Evolutionary conservation across 1,139 yeast species (phyloP).

Genomic region (Hansenula lynferdii): DNA sequence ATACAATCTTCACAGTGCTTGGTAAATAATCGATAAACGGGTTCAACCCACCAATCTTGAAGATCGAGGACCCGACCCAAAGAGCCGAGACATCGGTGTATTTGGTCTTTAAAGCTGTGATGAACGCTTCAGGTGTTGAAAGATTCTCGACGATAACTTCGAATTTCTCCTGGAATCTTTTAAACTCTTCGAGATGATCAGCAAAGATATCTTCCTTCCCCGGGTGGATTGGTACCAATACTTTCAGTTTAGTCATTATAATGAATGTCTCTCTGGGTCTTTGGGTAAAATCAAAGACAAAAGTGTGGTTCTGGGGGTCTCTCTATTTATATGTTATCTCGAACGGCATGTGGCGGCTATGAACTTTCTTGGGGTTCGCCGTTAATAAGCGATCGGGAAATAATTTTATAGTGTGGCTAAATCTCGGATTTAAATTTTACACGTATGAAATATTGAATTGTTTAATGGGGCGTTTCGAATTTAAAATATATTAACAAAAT

Average conservation of each 20-base stretch:
- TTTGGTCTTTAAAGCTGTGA: constrained; percentile 17
- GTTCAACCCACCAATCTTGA: constrained; percentile 46
- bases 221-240: constrained; percentile 11
- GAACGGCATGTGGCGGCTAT: no score
- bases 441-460: no score
- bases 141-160: constrained; percentile 14
- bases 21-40: constrained; percentile 49
- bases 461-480: no score
- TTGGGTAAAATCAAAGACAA: no score
- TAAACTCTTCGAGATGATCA: constrained; percentile 20
- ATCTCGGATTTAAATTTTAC: no score
- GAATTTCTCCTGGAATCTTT: constrained; percentile 12
- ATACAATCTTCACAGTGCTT: constrained; percentile 43
- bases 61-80: constrained; percentile 60
- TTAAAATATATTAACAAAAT: no score
- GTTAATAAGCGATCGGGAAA: no score
- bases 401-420: no score
- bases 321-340: no score
- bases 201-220: constrained; percentile 17
- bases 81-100: constrained; percentile 43
- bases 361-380: no score
- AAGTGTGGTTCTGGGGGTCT: no score
- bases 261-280: no score
- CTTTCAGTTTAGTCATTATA: constrained; percentile 17
- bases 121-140: constrained; percentile 17